phyloP scores from a whole-genome alignment of 306 rosid genomes.

The Trifolium repens region DNA sequence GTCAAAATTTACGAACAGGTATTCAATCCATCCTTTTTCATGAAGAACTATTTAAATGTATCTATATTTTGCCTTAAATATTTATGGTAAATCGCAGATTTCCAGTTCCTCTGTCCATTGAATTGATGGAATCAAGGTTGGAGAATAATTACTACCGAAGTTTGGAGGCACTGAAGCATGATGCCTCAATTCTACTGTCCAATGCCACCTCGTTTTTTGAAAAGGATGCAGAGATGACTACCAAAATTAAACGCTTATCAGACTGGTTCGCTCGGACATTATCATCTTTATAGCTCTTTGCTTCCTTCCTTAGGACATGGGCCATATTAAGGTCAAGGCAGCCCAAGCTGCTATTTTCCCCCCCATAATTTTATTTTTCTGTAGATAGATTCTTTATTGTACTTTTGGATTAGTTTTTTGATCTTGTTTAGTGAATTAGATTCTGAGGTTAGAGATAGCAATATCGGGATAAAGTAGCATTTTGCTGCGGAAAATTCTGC shows the following conservation, averaged over 20 bases:
- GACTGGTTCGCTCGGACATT: slow-evolving; percentile 80
- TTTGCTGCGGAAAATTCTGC: slow-evolving; percentile 59
- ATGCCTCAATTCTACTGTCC: slow-evolving; percentile 63
- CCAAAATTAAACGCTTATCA: slow-evolving; percentile 66
- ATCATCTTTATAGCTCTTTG: slow-evolving; percentile 56
- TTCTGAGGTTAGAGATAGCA: slow-evolving; percentile 49
- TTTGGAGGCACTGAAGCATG: slow-evolving; percentile 86
- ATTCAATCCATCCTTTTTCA: slow-evolving; percentile 34
- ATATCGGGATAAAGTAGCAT: slow-evolving; percentile 49
- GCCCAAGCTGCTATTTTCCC: slow-evolving; percentile 45
- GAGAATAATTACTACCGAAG: slow-evolving; percentile 88
- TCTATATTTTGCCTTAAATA: slow-evolving; percentile 15
- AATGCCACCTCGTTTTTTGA: slow-evolving; percentile 66
- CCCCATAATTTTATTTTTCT: slow-evolving; percentile 37
- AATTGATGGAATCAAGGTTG: slow-evolving; percentile 72
- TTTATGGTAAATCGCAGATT: slow-evolving; percentile 64
- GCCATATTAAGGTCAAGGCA: slow-evolving; percentile 48
- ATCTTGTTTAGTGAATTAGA: slow-evolving; percentile 35
- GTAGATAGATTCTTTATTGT: slow-evolving; percentile 58
- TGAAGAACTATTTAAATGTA: not conserved
- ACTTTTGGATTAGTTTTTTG: slow-evolving; percentile 35
- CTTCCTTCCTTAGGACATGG: slow-evolving; percentile 39
- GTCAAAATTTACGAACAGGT: slow-evolving; percentile 79
- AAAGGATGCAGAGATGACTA: slow-evolving; percentile 60
- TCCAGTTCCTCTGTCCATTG: slow-evolving; percentile 82